These are phyloP conservation scores for Astrothelium macrocarpum DNA, from an alignment of 495 filamentous ascomycete genomes.

Conservation along the genomic window DNA sequence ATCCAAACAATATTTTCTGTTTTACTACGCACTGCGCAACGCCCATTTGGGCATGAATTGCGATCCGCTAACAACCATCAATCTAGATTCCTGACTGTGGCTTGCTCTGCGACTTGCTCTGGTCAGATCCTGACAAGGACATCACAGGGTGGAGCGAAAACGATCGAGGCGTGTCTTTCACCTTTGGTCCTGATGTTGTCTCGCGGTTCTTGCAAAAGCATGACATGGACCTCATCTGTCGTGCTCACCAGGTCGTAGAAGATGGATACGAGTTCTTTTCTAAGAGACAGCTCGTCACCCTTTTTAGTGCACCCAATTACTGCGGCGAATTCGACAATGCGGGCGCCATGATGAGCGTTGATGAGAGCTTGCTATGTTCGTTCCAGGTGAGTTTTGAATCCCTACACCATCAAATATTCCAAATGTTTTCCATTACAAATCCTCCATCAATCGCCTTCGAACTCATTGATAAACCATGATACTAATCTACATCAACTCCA, in stretches of 20 bases:
- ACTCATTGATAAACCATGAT: background rate
- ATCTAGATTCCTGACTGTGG: conserved; percentile 94
- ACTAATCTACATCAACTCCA: conserved; percentile 10
- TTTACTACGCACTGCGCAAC: conserved; percentile 7
- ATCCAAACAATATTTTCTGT: conserved; percentile 4
- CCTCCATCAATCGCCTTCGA: background rate
- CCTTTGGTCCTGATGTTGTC: conserved; percentile 97
- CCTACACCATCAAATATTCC: too few species aligned
- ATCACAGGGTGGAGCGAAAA: conserved; percentile 99
- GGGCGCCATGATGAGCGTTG: conserved; percentile 99
- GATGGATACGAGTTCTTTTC: conserved; percentile 99
- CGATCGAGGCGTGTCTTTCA: conserved; percentile 96
- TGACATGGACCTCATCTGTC: conserved; percentile 99
- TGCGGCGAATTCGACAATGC: conserved; percentile 99
- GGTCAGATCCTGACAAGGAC: conserved; percentile 99
- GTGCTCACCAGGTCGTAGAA: conserved; percentile 97
- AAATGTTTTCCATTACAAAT: too few species aligned
- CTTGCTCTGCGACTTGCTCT: conserved; percentile 91
- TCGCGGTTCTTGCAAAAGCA: conserved; percentile 98
- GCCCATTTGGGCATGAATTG: conserved; percentile 21
- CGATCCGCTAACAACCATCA: conserved; percentile 38
- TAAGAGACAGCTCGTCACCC: conserved; percentile 91
- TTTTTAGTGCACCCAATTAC: conserved; percentile 98
- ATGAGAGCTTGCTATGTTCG: conserved; percentile 94
- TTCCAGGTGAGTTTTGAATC: conserved; percentile 95